Base-by-base conservation (phyloP, 1,139 yeast species). In the Debaryomyces sp. region DNA sequence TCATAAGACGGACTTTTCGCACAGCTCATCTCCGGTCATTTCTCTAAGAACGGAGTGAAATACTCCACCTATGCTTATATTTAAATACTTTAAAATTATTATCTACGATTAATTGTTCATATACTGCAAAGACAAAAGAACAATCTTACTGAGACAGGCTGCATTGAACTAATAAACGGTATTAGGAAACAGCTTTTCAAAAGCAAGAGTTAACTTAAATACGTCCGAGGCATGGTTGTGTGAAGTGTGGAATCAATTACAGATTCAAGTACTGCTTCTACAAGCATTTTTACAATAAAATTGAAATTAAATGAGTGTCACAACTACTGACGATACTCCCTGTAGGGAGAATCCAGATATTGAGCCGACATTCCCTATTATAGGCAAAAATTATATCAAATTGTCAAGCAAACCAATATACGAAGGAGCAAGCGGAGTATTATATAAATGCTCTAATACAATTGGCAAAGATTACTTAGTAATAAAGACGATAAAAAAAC, bases 381-480 rank as follows among this genome's bases (percentile, higher is more conserved):
- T 35, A 4, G 46, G 35, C 4, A 23, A 38, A 3, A 64, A 66
- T 30, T 70, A 68, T 57, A 45, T 55, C 34, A 66, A 62, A 47
- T 40, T 63, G 7, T 53, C 62, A 26, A 59, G 63, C 30, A 62
- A 57, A 40, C 71, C 77, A 8, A 55, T 76, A 15, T 75, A 70
- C 53, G 80, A 76, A 54, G 79, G 80, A 3, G 78, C 78, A 7
- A 75, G 75, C 53, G 81, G 80, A 4, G 59, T 68, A 15, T 63
- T 76, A 3, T 61, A 59, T 44, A 71, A 70, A 48, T 78, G 74
- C 12, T 52, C 64, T 2, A 65, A 64, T 45, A 57, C 60, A 29
- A 5, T 49, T 1, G 60, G 58, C 18, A 51, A 56, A 6, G 45
- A 55, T 15, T 51, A 56, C 2, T 58, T 71, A n/a, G 67, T 68